Evolutionary conservation across 2,329 filamentous ascomycete species (phyloP).

Genomic region (Microcera coccophila): DNA sequence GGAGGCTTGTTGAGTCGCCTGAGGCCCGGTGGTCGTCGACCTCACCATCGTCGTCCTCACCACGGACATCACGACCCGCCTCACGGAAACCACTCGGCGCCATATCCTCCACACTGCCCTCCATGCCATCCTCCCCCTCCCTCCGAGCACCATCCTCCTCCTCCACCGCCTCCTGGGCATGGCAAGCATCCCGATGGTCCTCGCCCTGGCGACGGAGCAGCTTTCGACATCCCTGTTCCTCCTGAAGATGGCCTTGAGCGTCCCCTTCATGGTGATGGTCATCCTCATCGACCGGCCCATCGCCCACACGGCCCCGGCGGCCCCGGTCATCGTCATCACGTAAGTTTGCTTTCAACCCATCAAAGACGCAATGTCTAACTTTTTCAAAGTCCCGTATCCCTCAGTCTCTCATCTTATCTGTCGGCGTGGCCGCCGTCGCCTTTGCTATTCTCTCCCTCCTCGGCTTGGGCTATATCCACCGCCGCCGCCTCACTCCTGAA

Average conservation of each 20-base stretch:
- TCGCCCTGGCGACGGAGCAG: conserved; percentile 25
- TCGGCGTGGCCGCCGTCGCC: conserved; percentile 23
- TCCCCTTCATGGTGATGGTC: conserved; percentile 20
- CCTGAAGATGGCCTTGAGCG: conserved; percentile 19
- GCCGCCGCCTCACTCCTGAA: conserved; percentile 17
- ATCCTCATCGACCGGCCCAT: conserved; percentile 14
- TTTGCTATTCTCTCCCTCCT: conserved; percentile 26
- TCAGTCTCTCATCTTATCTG: conserved; percentile 15
- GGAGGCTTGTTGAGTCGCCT: conserved; percentile 16
- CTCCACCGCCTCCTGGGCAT: conserved; percentile 1
- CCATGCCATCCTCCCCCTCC: conserved; percentile 5
- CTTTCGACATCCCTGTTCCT: conserved; percentile 19
- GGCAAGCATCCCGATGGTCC: conserved; percentile 15
- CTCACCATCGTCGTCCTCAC: background rate
- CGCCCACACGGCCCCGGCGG: conserved; percentile 9
- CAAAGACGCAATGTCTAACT: conserved; percentile 6
- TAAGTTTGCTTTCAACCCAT: conserved; percentile 9
- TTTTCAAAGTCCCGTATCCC: background rate
- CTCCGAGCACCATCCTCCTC: conserved; percentile 6
- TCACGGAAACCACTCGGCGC: background rate
- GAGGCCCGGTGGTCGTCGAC: background rate
- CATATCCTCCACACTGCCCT: conserved; percentile 1
- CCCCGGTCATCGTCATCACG: conserved; percentile 12
- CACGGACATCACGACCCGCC: conserved; percentile 7
- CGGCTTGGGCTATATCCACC: conserved; percentile 22